Evolutionary conservation across 257 asterid species (phyloP).

Genomic region (Sherardia arvensis): DNA sequence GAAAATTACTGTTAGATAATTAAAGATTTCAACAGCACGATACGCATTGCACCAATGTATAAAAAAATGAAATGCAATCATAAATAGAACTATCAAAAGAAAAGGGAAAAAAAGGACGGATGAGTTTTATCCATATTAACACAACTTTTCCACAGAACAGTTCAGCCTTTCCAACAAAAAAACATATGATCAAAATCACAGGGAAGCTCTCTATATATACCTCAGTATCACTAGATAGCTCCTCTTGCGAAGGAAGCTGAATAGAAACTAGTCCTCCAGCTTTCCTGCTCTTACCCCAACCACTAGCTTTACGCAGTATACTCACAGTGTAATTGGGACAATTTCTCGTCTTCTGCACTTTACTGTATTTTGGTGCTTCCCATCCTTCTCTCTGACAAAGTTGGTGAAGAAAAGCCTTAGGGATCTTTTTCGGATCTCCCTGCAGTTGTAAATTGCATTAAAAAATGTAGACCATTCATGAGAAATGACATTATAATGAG

Average conservation of each 20-base stretch:
- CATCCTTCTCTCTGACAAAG: slow-evolving; percentile 93
- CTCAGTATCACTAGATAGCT: slow-evolving; percentile 49
- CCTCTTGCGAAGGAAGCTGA: slow-evolving; percentile 63
- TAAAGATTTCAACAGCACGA: background rate
- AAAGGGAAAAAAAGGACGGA: background rate
- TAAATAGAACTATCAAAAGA: background rate
- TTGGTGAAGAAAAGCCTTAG: slow-evolving; percentile 97
- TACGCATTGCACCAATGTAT: background rate
- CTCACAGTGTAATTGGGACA: slow-evolving; percentile 58
- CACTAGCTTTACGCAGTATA: slow-evolving; percentile 81
- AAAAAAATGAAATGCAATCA: background rate
- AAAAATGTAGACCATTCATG: slow-evolving; percentile 11
- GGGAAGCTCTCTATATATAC: slow-evolving; percentile 26
- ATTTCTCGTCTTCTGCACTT: slow-evolving; percentile 41
- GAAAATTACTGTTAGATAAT: background rate
- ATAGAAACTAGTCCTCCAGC: slow-evolving; percentile 86
- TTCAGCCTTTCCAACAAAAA: background rate
- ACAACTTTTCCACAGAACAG: background rate
- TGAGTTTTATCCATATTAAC: background rate
- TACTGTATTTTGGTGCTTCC: slow-evolving; percentile 91
- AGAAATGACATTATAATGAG: slow-evolving; percentile 6
- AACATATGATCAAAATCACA: background rate
- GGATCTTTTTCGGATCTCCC: slow-evolving; percentile 85
- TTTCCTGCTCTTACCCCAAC: slow-evolving; percentile 96
- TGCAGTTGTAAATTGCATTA: slow-evolving; percentile 21